Conservation (phyloP, 2,329 filamentous ascomycete genomes). For the Aspergillus ochraceus region DNA sequence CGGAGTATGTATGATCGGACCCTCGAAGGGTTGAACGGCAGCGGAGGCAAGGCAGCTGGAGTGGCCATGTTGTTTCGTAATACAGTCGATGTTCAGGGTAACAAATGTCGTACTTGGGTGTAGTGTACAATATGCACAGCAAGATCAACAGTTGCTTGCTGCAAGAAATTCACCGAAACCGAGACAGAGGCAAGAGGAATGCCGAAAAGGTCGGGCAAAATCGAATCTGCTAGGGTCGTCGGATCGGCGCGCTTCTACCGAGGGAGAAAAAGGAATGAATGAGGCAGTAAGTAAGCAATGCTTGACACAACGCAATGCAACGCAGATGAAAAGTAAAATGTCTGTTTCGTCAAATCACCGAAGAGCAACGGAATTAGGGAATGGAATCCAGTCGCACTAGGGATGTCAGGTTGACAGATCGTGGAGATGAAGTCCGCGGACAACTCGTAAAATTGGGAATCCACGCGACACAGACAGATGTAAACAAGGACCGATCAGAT, state of each 20-base stretch:
- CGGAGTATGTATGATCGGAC: conserved; percentile 79
- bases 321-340: neutral
- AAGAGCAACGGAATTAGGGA: neutral
- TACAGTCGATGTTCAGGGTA: neutral
- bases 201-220: neutral
- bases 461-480: neutral
- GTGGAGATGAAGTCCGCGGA: neutral
- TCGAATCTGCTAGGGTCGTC: neutral
- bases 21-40: conserved; percentile 69
- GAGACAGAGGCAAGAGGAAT: neutral
- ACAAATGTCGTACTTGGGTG: neutral
- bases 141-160: neutral
- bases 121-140: neutral
- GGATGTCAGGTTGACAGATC: neutral
- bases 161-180: neutral
- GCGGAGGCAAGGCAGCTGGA: conserved; percentile 49
- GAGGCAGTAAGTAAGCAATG: conserved; percentile 40
- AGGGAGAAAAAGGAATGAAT: conserved; percentile 55
- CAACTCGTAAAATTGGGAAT: neutral
- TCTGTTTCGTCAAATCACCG: neutral
- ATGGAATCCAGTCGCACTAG: neutral
- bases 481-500: neutral
- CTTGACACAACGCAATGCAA: neutral
- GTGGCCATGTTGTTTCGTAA: conserved; percentile 41
- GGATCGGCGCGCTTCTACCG: neutral